These are phyloP conservation scores for Podaxis rugospora DNA, from an alignment of 768 basidiomycete species.

Conservation along the genomic window DNA sequence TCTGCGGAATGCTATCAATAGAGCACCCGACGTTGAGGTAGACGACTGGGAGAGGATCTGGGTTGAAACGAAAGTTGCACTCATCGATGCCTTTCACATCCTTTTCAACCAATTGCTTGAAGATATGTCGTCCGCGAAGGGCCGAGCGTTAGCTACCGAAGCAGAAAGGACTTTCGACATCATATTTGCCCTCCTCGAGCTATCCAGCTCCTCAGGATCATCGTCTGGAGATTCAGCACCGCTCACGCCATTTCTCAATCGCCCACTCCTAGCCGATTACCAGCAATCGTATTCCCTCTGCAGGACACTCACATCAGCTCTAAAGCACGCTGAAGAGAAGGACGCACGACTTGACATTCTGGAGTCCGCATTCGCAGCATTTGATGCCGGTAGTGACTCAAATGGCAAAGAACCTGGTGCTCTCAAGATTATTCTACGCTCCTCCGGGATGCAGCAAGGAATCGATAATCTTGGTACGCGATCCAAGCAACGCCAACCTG, in stretches of 20 bases:
- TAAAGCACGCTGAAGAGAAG: constrained; percentile 42
- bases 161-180: constrained; percentile 53
- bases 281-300: constrained; percentile 62
- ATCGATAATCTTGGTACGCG: constrained; percentile 32
- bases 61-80: constrained; percentile 68
- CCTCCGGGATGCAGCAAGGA: constrained; percentile 44
- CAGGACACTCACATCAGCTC: constrained; percentile 39
- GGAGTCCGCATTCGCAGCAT: constrained; percentile 42
- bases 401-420: constrained; percentile 43
- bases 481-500: constrained; percentile 9
- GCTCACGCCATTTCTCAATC: constrained; percentile 59
- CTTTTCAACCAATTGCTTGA: constrained; percentile 46
- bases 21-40: constrained; percentile 23
- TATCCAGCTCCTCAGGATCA: constrained; percentile 30
- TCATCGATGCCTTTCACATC: constrained; percentile 67
- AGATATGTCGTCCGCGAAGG: constrained; percentile 41
- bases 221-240: constrained; percentile 13
- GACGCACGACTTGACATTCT: constrained; percentile 57
- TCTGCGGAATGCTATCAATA: constrained; percentile 20
- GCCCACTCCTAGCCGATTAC: constrained; percentile 66
- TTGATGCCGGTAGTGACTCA: constrained; percentile 24
- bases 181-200: constrained; percentile 54
- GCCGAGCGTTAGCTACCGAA: constrained; percentile 37
- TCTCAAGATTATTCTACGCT: constrained; percentile 59
- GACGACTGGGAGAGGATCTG: constrained; percentile 72